Evolutionary conservation across 257 asterid genomes (phyloP).

Genomic region (Primulina tabacum): DNA sequence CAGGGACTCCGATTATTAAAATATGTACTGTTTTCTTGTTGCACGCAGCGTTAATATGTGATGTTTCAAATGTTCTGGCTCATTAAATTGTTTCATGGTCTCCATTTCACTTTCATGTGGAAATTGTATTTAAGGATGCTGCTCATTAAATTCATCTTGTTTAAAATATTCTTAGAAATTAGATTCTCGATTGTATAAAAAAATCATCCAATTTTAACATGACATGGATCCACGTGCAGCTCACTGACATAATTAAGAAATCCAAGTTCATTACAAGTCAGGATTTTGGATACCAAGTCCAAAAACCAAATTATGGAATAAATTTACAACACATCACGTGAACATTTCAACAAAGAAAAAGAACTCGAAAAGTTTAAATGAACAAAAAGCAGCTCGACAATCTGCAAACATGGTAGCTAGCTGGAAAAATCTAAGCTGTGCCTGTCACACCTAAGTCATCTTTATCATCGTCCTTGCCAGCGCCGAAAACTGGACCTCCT

Average conservation of each 20-base stretch:
- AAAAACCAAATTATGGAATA: background rate
- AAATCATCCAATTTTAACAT: background rate
- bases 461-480: constrained; percentile 58
- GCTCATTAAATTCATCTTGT: background rate
- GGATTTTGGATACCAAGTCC: background rate
- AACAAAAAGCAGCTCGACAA: background rate
- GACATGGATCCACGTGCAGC: background rate
- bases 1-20: background rate
- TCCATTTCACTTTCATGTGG: background rate
- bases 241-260: no score
- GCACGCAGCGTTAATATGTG: background rate
- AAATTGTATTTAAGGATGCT: background rate
- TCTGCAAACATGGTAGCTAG: no score
- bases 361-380: background rate
- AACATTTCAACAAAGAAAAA: background rate
- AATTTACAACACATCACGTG: background rate
- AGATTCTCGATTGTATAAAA: background rate
- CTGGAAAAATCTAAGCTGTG: constrained; percentile 36
- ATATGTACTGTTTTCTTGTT: no score
- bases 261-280: background rate
- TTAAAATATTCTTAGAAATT: no score
- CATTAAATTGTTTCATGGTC: background rate
- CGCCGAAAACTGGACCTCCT: constrained; percentile 80
- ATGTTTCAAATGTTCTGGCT: background rate
- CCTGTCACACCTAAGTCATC: constrained; percentile 74